Base-by-base conservation (phyloP, 1,284 basidiomycete species). In the Coriolopsis trogii region DNA sequence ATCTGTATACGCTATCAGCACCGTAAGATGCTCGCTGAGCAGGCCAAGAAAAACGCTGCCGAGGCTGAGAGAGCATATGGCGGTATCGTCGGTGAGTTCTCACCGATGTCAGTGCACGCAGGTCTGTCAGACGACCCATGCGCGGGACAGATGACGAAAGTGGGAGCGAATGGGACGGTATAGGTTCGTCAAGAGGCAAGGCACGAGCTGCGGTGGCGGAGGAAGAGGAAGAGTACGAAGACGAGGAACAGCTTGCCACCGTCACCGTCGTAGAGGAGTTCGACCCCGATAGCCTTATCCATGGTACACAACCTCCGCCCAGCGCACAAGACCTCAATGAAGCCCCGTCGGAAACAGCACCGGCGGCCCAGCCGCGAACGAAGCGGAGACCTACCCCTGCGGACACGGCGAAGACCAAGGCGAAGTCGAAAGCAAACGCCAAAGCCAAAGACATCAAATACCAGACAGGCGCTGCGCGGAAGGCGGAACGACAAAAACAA, bases 201-300 rank as follows among this genome's bases (percentile, higher is more conserved):
- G 55, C 62, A 30, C 52, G 62, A 59, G 56, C 70, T 61, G 47
- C 70, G 65, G 62, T 74, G 68, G 45, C 75, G 46, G 83, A 85
- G 55, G 48, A 56, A 16, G 79, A 83, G 63, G 82, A n/a, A n/a
- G n/a, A 86, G 63, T 91, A 81, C 58, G 84, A 88, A 63, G 84
- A 84, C 56, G 87, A 91, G 61, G 84, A 91, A 61, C 77, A 84
- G 46, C 74, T 89, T n/a, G 87, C 89, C 44, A 90, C 87, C 21
- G 90, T 92, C 38, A 91, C 89, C 6, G 81, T 92, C 36, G 82
- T 91, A 10, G 87, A 92, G 66, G 89, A 92, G 64, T 87, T 92
- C 66, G 87, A 89, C 63, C 80, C 85, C 15, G 77, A 82, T 55
- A 65, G 74, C 26, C 67, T 88, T 62, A 74, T 82, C 28, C 78